Conservation (phyloP, 2,329 filamentous ascomycete genomes). For the Aureobasidium sp. region DNA sequence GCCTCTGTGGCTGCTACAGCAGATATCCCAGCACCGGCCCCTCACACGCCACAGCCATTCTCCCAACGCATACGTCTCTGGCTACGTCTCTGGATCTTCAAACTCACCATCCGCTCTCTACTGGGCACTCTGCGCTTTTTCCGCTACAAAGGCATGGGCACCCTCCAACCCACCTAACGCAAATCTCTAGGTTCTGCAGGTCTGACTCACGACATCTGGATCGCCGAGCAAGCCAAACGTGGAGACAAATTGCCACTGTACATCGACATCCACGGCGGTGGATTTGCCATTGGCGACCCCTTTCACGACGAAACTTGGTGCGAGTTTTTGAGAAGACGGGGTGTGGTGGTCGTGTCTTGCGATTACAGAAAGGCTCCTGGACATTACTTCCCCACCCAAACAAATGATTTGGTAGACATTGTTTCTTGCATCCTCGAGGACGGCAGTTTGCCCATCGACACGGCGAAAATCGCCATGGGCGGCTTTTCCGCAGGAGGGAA, state of each 20-base stretch:
- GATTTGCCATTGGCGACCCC: background rate
- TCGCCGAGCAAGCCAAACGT: background rate
- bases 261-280: conserved; percentile 11
- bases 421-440: background rate
- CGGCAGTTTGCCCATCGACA: background rate
- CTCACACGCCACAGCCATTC: background rate
- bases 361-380: background rate
- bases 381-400: background rate
- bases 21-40: background rate
- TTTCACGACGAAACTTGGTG: conserved; percentile 1
- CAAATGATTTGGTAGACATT: background rate
- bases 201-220: background rate
- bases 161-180: background rate
- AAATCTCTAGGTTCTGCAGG: background rate
- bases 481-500: conserved; percentile 11
- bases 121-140: background rate
- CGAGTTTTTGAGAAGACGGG: background rate
- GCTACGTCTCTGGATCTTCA: conserved; percentile 8
- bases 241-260: background rate
- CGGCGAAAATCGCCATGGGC: background rate
- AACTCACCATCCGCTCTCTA: background rate
- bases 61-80: background rate
- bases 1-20: background rate
- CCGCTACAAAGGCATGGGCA: background rate
- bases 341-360: background rate